These are phyloP conservation scores for Carex arenaria DNA, from an alignment of 202 grass and related monocot species.

Conservation along the genomic window DNA sequence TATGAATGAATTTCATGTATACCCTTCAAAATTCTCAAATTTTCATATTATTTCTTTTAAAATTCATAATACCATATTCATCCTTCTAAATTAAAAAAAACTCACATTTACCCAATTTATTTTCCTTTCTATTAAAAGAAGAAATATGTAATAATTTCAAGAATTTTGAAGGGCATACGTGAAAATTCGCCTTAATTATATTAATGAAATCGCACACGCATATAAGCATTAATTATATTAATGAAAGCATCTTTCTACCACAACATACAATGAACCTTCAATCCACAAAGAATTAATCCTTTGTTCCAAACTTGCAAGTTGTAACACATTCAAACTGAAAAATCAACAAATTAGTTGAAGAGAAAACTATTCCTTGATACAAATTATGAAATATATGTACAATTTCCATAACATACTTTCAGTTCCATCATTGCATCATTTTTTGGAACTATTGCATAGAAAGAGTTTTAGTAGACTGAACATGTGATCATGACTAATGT, in stretches of 20 bases:
- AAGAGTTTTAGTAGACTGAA: conserved; percentile 8
- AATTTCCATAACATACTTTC: background rate
- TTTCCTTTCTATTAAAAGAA: no score
- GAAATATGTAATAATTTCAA: no score
- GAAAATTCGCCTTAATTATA: no score
- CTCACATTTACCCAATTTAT: no score
- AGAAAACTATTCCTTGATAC: no score
- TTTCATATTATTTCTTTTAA: no score
- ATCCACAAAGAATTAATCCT: background rate
- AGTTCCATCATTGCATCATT: background rate
- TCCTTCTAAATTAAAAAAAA: no score
- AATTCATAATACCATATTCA: no score
- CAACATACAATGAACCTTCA: background rate
- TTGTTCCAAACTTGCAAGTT: background rate
- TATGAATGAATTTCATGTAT: no score
- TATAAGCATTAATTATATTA: background rate
- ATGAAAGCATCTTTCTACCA: background rate
- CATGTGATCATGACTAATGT: conserved; percentile 1
- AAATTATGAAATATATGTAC: background rate
- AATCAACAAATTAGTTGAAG: background rate
- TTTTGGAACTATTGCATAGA: conserved; percentile 1
- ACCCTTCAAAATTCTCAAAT: no score
- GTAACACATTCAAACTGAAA: background rate
- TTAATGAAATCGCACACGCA: background rate
- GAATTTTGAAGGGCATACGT: no score